phyloP scores from a whole-genome alignment of 1,284 basidiomycete genomes.

The Pyrrhoderma lamaoense region DNA sequence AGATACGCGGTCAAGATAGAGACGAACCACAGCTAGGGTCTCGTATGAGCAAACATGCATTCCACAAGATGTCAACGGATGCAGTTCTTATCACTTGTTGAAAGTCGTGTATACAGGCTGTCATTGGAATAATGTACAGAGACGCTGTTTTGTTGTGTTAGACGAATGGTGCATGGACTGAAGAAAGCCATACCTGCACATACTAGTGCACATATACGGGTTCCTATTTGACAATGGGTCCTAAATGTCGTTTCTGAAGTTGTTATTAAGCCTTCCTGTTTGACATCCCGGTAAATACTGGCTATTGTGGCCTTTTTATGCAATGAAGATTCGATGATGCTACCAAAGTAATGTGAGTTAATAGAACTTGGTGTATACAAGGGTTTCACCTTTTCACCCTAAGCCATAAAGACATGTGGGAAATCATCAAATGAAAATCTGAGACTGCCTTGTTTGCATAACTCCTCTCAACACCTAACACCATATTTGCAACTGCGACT shows the following conservation, averaged over 20 bases:
- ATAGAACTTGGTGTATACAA: neutral
- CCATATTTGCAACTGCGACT: neutral
- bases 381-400: neutral
- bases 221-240: neutral
- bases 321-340: neutral
- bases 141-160: neutral
- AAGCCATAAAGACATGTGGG: neutral
- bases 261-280: neutral
- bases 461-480: neutral
- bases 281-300: neutral
- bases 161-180: neutral
- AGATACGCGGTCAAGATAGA: neutral
- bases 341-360: neutral
- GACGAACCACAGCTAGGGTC: neutral
- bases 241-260: neutral
- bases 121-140: neutral
- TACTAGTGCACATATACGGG: neutral
- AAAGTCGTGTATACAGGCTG: neutral
- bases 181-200: neutral
- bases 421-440: neutral
- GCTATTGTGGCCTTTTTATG: neutral
- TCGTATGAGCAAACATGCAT: neutral
- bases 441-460: neutral
- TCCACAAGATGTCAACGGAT: neutral
- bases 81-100: neutral